These are phyloP conservation scores for Iris pallida DNA, from an alignment of 116 monocot genomes.

Conservation along the genomic window DNA sequence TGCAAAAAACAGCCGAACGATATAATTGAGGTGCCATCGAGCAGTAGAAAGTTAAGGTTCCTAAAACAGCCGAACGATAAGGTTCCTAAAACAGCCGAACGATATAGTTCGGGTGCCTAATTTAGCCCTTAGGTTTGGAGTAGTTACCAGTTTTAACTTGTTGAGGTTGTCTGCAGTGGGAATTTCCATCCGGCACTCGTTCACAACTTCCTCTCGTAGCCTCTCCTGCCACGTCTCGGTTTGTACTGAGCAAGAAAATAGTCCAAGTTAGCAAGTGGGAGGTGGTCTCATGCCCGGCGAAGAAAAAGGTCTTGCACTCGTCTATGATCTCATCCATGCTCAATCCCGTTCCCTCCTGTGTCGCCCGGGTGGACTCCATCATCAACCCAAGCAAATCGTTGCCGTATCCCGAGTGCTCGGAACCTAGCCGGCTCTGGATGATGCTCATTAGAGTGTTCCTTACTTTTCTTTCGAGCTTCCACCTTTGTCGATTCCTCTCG, in stretches of 20 bases:
- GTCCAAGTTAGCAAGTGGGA: slow-evolving; percentile 61
- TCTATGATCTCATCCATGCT: slow-evolving; percentile 58
- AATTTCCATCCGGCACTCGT: slow-evolving; percentile 32
- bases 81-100: too few species aligned
- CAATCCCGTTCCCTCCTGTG: slow-evolving; percentile 14
- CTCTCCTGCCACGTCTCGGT: slow-evolving; percentile 56
- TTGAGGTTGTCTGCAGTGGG: slow-evolving; percentile 33
- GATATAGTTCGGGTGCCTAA: too few species aligned
- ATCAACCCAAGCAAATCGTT: slow-evolving; percentile 66
- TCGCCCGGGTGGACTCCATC: slow-evolving; percentile 36
- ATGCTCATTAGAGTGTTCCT: slow-evolving; percentile 25
- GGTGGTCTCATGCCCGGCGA: slow-evolving; percentile 69
- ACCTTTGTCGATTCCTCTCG: slow-evolving; percentile 23
- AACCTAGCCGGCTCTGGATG: slow-evolving; percentile 28
- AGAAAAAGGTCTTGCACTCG: slow-evolving; percentile 84
- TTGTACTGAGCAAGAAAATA: slow-evolving; percentile 44
- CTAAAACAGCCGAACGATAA: too few species aligned
- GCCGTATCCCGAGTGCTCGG: slow-evolving; percentile 24
- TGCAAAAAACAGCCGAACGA: too few species aligned
- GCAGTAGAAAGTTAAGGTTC: too few species aligned
- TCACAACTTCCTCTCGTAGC: slow-evolving; percentile 47
- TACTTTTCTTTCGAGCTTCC: slow-evolving; percentile 39
- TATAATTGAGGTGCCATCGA: too few species aligned
- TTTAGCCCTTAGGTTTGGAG: too few species aligned
- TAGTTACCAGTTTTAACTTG: slow-evolving; percentile 51